Evolutionary conservation across 371 early-diverging fungal species (phyloP).

Genomic region (Fennellomyces sp.): DNA sequence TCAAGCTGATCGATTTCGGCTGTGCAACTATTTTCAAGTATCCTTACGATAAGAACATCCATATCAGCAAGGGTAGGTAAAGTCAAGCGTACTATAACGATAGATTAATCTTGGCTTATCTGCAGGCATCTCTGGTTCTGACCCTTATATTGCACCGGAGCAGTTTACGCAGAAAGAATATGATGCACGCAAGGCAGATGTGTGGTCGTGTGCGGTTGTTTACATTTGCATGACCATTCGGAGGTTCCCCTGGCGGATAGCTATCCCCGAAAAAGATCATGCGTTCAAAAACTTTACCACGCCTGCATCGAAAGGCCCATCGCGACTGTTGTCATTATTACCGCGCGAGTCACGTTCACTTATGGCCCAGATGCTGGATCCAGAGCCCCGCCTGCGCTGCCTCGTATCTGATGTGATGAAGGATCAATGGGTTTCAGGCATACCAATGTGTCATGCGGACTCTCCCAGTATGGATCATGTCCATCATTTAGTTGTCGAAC

Average conservation of each 20-base stretch:
- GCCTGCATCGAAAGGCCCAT: slow-evolving; percentile 34
- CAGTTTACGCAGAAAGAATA: slow-evolving; percentile 51
- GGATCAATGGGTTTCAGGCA: slow-evolving; percentile 56
- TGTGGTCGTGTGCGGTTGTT: slow-evolving; percentile 77
- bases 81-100: too few species aligned
- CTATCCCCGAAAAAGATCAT: slow-evolving; percentile 43
- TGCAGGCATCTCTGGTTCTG: slow-evolving; percentile 55
- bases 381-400: slow-evolving; percentile 51
- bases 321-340: slow-evolving; percentile 45
- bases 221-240: slow-evolving; percentile 70
- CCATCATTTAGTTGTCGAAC: slow-evolving; percentile 42
- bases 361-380: slow-evolving; percentile 46
- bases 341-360: slow-evolving; percentile 46
- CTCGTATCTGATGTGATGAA: slow-evolving; percentile 45
- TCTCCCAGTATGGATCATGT: slow-evolving; percentile 32
- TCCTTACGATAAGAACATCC: slow-evolving; percentile 54
- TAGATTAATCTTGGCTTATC: too few species aligned
- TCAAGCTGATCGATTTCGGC: slow-evolving; percentile 96
- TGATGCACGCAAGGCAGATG: slow-evolving; percentile 61
- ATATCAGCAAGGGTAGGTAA: slow-evolving; percentile 29
- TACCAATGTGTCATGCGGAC: slow-evolving; percentile 50
- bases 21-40: slow-evolving; percentile 75
- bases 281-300: slow-evolving; percentile 47
- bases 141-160: slow-evolving; percentile 68
- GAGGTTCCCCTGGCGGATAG: slow-evolving; percentile 70